Evolutionary conservation across 2,329 filamentous ascomycete species (phyloP).

Genomic region (Hymenoscyphus albidus): DNA sequence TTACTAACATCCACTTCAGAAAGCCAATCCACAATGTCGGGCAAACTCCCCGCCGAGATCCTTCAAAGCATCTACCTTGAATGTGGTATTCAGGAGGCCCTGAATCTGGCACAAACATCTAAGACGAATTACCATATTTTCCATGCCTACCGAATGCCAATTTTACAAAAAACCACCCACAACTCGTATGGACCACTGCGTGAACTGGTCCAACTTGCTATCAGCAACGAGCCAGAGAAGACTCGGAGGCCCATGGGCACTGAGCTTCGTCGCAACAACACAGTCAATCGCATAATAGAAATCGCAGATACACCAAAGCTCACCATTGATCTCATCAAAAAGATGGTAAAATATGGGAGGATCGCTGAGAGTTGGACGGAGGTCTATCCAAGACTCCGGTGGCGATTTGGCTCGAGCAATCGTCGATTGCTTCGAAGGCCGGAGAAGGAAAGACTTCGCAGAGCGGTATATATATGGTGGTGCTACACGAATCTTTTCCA

Average conservation of each 20-base stretch:
- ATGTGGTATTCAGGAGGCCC: conserved; percentile 28
- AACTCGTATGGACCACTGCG: conserved; percentile 31
- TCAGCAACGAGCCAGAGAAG: conserved; percentile 31
- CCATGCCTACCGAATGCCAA: conserved; percentile 27
- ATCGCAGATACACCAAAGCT: conserved; percentile 23
- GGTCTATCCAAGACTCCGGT: conserved; percentile 33
- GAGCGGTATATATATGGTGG: conserved; percentile 34
- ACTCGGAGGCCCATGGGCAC: conserved; percentile 30
- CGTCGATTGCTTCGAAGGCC: conserved; percentile 28
- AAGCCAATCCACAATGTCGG: conserved; percentile 26
- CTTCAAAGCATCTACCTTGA: conserved; percentile 33
- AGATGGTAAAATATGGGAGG: conserved; percentile 32
- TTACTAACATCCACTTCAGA: not conserved
- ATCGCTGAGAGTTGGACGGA: conserved; percentile 33
- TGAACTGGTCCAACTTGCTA: conserved; percentile 29
- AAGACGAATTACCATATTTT: conserved; percentile 28
- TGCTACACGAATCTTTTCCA: conserved; percentile 33
- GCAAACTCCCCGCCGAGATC: conserved; percentile 33
- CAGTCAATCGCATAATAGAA: conserved; percentile 27
- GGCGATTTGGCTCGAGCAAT: conserved; percentile 31
- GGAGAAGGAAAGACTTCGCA: conserved; percentile 29
- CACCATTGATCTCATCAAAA: conserved; percentile 30
- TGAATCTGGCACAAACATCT: conserved; percentile 31
- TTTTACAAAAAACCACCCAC: conserved; percentile 26
- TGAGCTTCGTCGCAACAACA: conserved; percentile 28